phyloP scores from a whole-genome alignment of 441 rosid species.

The Viola pubescens region DNA sequence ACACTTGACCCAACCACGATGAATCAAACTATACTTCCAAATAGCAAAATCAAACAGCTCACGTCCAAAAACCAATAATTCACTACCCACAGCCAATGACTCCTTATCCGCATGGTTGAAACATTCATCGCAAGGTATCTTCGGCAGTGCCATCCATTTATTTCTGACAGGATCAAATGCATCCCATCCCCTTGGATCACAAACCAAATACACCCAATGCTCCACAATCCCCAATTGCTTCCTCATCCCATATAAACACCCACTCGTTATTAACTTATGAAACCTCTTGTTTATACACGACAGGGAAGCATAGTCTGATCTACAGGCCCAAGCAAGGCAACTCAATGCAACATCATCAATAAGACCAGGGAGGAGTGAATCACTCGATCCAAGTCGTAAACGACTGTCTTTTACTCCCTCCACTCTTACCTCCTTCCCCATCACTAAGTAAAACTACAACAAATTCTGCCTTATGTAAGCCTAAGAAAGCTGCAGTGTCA shows the following conservation, averaged over 20 bases:
- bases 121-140: conserved; percentile 75
- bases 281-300: conserved; percentile 53
- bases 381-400: background rate
- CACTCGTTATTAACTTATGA: conserved; percentile 39
- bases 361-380: conserved; percentile 45
- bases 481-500: background rate
- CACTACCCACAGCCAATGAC: conserved; percentile 64
- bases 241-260: conserved; percentile 47
- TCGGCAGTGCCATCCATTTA: conserved; percentile 69
- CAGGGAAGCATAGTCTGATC: conserved; percentile 52
- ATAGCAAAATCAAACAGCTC: conserved; percentile 56
- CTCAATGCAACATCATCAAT: conserved; percentile 60
- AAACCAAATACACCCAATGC: conserved; percentile 63
- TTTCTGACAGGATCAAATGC: conserved; percentile 50
- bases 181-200: conserved; percentile 76
- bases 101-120: conserved; percentile 73
- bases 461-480: background rate
- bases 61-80: conserved; percentile 68
- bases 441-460: background rate
- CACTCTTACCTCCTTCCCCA: background rate
- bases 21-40: conserved; percentile 61
- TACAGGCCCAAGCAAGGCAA: conserved; percentile 56
- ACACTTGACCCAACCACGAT: conserved; percentile 54
- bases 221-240: conserved; percentile 43
- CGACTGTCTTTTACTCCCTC: background rate